Base-by-base conservation (phyloP, 495 filamentous ascomycete genomes). In the Lophiotrema nucula region DNA sequence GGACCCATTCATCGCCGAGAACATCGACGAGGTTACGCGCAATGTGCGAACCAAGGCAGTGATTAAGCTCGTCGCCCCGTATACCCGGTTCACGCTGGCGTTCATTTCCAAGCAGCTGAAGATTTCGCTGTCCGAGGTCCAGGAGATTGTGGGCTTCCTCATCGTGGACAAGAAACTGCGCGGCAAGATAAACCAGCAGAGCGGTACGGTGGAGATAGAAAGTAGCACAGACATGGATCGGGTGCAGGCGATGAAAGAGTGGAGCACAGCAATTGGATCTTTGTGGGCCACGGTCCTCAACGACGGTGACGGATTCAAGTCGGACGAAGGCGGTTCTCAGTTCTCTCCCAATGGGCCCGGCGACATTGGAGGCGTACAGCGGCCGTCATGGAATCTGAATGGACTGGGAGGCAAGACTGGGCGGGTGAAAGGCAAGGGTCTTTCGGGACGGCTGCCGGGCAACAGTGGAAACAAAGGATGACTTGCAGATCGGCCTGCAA, bases 41-140 rank as follows among this genome's bases (percentile, higher is more conserved):
- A 97, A 95, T 73, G 93, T 98, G 84, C 89, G 93, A 28, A 97
- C 92, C 56, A 96, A 95, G 74, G 93, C 90, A 1, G 85, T 98
- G 2, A 75, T 96, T 26, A 97, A 96, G 74, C 72, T 98, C 35
- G 93, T 97, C 50, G 89, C 91, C 4, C 92, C 93, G 0, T 98
- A 97, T 74, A 95, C 90, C 2, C 87, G 90, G 24, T 97, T 98
- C 80, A 85, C 83, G 23, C 76, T 97, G 26, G 74, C 77, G 37
- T 95, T 95, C 75, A 87, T 97, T 60, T 90, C 90, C 23, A 84
- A 86, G 55, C 83, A 88, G 62, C 85, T 98, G 33, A 86, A 86
- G 59, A 95, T 98, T 65, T 82, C 87, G 45, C 80, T 88, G 16
- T 69, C 79, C 2, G 93, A 98, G 73, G 95, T 95, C 0, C 84